phyloP scores from a whole-genome alignment of 2,329 filamentous ascomycete genomes.

The Colletotrichum sp. region DNA sequence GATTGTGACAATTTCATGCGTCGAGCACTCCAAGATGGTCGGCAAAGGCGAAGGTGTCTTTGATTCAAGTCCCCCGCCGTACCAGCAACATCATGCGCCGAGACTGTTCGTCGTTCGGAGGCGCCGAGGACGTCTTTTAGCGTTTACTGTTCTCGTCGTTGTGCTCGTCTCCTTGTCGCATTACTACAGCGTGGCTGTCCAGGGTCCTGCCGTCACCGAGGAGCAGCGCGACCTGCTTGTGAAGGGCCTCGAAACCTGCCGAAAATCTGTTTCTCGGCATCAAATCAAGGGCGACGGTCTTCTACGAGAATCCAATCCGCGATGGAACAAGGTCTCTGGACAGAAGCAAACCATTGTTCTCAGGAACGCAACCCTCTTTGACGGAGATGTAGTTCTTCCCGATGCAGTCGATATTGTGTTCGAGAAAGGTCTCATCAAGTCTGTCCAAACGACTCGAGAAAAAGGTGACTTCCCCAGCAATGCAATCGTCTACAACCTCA shows the following conservation, averaged over 20 bases:
- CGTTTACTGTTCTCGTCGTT: background rate
- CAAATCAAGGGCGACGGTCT: background rate
- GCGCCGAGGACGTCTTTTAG: background rate
- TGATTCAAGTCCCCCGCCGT: background rate
- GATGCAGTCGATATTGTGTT: slow-evolving; percentile 40
- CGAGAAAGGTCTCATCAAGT: slow-evolving; percentile 35
- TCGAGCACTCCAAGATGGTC: background rate
- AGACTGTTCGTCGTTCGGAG: background rate
- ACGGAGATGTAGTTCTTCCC: slow-evolving; percentile 38
- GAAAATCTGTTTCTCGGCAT: background rate
- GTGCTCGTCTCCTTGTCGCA: background rate
- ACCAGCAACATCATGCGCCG: background rate
- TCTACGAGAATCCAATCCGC: background rate
- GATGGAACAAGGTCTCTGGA: background rate
- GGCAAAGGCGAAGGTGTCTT: background rate
- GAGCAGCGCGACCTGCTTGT: background rate
- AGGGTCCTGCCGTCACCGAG: fast-evolving
- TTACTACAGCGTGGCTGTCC: background rate
- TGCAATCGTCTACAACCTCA: slow-evolving; percentile 30
- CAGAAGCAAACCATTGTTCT: slow-evolving; percentile 29
- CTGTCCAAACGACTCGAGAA: background rate
- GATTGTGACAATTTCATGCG: background rate
- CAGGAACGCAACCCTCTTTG: slow-evolving; percentile 45
- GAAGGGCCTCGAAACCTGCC: background rate
- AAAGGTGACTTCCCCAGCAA: background rate